Evolutionary conservation across 2,329 filamentous ascomycete genomes (phyloP), one percentile per base, ranked within the genome.

Genomic region (Hawksworthiomyces lignivorus): DNA sequence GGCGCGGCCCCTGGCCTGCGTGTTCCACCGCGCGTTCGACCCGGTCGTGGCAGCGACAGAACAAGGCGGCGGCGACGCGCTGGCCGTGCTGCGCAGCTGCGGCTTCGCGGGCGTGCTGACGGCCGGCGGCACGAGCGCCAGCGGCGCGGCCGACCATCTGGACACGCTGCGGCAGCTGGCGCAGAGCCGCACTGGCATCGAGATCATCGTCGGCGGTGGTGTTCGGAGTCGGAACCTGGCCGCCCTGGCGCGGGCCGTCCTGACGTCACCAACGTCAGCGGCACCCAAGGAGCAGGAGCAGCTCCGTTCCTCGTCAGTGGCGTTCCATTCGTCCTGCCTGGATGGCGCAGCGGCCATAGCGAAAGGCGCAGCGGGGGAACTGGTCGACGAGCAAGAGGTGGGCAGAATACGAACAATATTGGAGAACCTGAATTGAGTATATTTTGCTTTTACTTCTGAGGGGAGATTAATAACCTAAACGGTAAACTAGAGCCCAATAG

Each of bases 1-100:
- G 12, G 68, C 72, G 0, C 51, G 47, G 7, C 70, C 68, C 2
- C 63, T 64, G 24, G 55, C 54, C 14, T 69, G 68, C 48, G 64
- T 74, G n/a, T 72, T 78, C 47, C 73, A 77, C 54, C 67, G 75
- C 14, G 75, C 75, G 3, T 75, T 75, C 44, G 75, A 79, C 51
- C 59, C 63, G 15, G 57, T 75, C 10, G 50, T 71, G 44, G 43
- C 12, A 50, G 46, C 2, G n/a, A 24, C 9, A 22, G 24, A 19
- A 3, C 12, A 9, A 4, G 24, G 24, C 45, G 12, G 6, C 19
- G 12, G 12, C 8, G 6, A 33, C 18, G 28, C 17, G 22, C 52
- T 75, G 21, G 50, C 56, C 5, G 52, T 54, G 7, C 51, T 77
- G 11, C 49, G 51, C 1, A 36, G 12, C 4, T 67, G 68, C 37